Evolutionary conservation across 2,329 filamentous ascomycete genomes (phyloP).

Genomic region (Fusarium praegraminearum): DNA sequence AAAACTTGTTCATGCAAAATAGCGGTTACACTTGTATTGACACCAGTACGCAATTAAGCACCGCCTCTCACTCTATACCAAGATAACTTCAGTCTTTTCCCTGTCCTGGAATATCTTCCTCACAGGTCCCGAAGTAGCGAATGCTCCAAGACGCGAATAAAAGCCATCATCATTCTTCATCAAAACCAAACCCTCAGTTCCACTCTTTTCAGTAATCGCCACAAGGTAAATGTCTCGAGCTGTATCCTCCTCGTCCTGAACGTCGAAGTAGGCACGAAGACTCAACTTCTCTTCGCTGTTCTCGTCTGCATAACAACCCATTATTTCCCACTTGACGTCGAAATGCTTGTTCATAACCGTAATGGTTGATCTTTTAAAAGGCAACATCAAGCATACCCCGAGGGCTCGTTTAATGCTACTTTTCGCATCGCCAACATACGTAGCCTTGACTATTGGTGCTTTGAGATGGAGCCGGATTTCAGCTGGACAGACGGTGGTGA

Average conservation of each 20-base stretch:
- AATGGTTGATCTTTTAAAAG: not conserved
- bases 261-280: not conserved
- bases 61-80: not conserved
- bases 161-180: not conserved
- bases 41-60: too few species aligned
- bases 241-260: not conserved
- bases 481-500: not conserved
- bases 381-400: accelerated
- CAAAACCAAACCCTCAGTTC: not conserved
- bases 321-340: not conserved
- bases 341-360: not conserved
- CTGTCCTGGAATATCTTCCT: not conserved
- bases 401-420: not conserved
- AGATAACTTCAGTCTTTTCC: not conserved
- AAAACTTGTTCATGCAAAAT: not conserved
- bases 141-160: not conserved
- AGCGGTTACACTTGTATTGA: too few species aligned
- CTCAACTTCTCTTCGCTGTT: not conserved
- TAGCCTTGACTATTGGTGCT: not conserved
- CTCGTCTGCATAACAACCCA: not conserved
- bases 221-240: not conserved
- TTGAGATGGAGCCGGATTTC: not conserved
- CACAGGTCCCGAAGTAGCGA: not conserved
- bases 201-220: not conserved
- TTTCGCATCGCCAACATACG: not conserved